phyloP scores from a whole-genome alignment of 805 yeast species.

The Kluyveromyces lactis region DNA sequence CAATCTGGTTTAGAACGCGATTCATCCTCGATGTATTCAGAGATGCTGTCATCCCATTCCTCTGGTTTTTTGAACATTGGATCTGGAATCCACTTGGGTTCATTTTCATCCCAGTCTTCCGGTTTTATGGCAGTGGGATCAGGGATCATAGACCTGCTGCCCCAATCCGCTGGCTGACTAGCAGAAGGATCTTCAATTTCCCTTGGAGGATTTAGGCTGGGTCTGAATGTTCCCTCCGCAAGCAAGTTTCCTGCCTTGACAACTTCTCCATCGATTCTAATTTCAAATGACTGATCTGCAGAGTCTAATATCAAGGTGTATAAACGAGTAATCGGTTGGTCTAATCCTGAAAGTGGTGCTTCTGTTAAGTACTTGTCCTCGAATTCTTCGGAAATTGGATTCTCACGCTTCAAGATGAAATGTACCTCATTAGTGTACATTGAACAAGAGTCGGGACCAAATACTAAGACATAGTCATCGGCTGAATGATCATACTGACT shows the following conservation, averaged over 20 bases:
- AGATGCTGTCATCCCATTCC: slow-evolving; percentile 67
- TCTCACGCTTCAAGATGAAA: slow-evolving; percentile 56
- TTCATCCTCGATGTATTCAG: slow-evolving; percentile 58
- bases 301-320: slow-evolving; percentile 65
- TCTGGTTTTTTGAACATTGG: slow-evolving; percentile 61
- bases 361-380: slow-evolving; percentile 61
- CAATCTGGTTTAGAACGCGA: slow-evolving; percentile 56
- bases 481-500: slow-evolving; percentile 36
- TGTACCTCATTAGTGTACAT: slow-evolving; percentile 63
- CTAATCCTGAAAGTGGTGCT: slow-evolving; percentile 54
- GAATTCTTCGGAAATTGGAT: slow-evolving; percentile 43
- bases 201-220: slow-evolving; percentile 59
- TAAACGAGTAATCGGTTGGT: slow-evolving; percentile 47
- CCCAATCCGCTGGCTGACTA: slow-evolving; percentile 76
- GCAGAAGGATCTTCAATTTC: slow-evolving; percentile 51
- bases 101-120: slow-evolving; percentile 74
- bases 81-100: slow-evolving; percentile 57
- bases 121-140: slow-evolving; percentile 72
- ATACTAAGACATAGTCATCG: slow-evolving; percentile 79
- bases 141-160: slow-evolving; percentile 52
- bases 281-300: slow-evolving; percentile 61
- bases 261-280: slow-evolving; percentile 73
- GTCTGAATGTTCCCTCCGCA: slow-evolving; percentile 47
- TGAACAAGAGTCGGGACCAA: slow-evolving; percentile 93
- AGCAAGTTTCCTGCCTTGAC: slow-evolving; percentile 63